Percentiles rank a stretch among this genome's conserved stretches.
These are phyloP conservation scores for Cladophialophora yegresii DNA, from an alignment of 2,329 filamentous ascomycete genomes.

Conservation along the genomic window DNA sequence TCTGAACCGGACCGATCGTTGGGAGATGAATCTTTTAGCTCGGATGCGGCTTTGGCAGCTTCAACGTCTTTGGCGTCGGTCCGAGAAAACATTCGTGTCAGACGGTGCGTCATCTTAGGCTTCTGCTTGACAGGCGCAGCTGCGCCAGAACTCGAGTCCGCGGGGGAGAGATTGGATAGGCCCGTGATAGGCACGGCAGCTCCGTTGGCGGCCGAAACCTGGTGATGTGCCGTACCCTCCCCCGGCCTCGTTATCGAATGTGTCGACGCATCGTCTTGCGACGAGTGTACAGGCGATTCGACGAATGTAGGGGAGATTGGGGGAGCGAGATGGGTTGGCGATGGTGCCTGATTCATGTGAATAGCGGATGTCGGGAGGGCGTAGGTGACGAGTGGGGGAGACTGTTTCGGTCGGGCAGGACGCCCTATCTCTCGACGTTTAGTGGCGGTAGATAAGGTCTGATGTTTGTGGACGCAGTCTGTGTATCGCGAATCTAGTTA, in stretches of 20 bases:
- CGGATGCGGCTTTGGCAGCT: conserved; percentile 33
- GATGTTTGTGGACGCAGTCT: conserved; percentile 7
- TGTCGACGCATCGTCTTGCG: conserved; percentile 26
- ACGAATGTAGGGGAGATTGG: conserved; percentile 21
- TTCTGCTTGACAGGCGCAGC: conserved; percentile 33
- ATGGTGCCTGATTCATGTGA: conserved; percentile 34
- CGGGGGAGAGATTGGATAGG: conserved; percentile 18
- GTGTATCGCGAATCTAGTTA: conserved; percentile 14
- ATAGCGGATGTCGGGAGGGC: conserved; percentile 13
- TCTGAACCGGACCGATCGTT: conserved; percentile 38
- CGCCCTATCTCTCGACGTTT: conserved; percentile 30
- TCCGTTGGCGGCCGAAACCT: conserved; percentile 41
- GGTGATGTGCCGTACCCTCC: conserved; percentile 46
- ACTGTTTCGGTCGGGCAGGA: conserved; percentile 21
- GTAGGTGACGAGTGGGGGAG: conserved; percentile 18
- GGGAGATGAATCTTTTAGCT: conserved; percentile 27
- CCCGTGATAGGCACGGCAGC: conserved; percentile 39
- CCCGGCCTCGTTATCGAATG: conserved; percentile 46
- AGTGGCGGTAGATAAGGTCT: conserved; percentile 34
- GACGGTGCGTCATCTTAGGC: conserved; percentile 48
- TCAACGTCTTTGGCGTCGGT: conserved; percentile 44
- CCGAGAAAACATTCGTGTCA: conserved; percentile 52
- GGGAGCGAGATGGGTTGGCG: conserved; percentile 18
- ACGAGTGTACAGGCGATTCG: conserved; percentile 20
- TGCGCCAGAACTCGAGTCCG: conserved; percentile 18